These are phyloP conservation scores for Globisporangium viniferum DNA, from an alignment of 352 stramenopile species.

Conservation along the genomic window DNA sequence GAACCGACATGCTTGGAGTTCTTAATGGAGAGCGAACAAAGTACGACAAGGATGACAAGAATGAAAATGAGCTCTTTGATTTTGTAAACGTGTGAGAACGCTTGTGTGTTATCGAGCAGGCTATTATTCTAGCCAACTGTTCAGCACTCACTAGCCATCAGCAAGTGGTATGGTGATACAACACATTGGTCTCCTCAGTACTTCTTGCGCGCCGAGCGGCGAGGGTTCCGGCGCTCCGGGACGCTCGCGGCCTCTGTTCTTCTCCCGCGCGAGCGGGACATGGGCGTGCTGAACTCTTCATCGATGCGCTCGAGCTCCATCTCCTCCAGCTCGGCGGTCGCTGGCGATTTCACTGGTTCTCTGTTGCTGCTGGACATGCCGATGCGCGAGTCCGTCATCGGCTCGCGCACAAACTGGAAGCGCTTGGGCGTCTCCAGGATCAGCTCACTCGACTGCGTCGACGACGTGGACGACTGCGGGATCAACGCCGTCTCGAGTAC, in stretches of 20 bases:
- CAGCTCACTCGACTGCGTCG: slow-evolving; percentile 22
- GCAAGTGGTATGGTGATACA: neutral
- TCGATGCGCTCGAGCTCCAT: slow-evolving; percentile 81
- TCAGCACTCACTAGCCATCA: neutral
- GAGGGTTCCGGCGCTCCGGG: slow-evolving; percentile 71
- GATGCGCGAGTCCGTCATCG: slow-evolving; percentile 59
- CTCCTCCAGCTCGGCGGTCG: slow-evolving; percentile 57
- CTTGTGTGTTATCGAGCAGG: neutral
- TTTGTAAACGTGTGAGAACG: neutral
- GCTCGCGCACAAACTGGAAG: slow-evolving; percentile 76
- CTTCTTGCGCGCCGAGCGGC: slow-evolving; percentile 57
- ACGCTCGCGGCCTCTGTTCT: slow-evolving; percentile 58
- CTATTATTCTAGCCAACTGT: neutral
- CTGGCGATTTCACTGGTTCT: slow-evolving; percentile 39
- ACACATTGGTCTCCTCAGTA: slow-evolving; percentile 30
- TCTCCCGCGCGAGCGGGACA: slow-evolving; percentile 43
- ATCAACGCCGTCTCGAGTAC: slow-evolving; percentile 28
- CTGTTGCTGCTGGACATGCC: slow-evolving; percentile 19
- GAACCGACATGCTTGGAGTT: neutral
- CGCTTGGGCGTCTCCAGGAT: slow-evolving; percentile 61
- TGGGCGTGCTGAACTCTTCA: slow-evolving; percentile 79
- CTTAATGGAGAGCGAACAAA: neutral
- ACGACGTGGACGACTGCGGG: slow-evolving; percentile 27
- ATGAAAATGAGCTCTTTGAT: slow-evolving; percentile 6
- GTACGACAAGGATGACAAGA: neutral